Evolutionary conservation across 2,329 filamentous ascomycete species (phyloP).

Genomic region (Pleochaeta shiraiana): DNA sequence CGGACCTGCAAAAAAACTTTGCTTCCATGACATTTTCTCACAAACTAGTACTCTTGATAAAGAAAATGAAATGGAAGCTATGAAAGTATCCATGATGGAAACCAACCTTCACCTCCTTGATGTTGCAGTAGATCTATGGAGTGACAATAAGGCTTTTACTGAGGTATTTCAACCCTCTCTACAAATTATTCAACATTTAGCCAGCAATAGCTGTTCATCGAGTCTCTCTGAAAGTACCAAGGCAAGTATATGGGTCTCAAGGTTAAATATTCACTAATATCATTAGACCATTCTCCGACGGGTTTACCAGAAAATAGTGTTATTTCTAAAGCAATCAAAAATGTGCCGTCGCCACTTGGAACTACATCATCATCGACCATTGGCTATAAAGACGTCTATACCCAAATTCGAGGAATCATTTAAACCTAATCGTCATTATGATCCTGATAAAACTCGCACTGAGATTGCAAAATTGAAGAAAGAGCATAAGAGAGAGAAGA

Average conservation of each 20-base stretch:
- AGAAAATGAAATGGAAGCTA: conserved; percentile 12
- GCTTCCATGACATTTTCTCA: conserved; percentile 33
- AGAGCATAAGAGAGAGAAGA: conserved; percentile 87
- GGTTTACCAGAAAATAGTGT: conserved; percentile 23
- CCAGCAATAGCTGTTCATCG: conserved; percentile 26
- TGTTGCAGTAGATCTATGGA: conserved; percentile 51
- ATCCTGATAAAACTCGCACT: conserved; percentile 75
- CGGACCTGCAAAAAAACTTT: conserved; percentile 21
- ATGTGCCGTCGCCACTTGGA: conserved; percentile 56
- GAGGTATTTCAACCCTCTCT: conserved; percentile 54
- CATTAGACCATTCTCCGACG: conserved; percentile 12
- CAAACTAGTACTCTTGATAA: conserved; percentile 7
- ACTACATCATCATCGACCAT: conserved; percentile 71
- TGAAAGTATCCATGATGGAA: conserved; percentile 37
- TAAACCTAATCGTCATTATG: conserved; percentile 93
- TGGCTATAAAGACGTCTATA: conserved; percentile 69
- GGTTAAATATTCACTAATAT: conserved; percentile 8
- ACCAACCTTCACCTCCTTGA: conserved; percentile 44
- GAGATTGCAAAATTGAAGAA: conserved; percentile 66
- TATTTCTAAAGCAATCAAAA: conserved; percentile 36
- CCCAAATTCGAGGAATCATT: conserved; percentile 95
- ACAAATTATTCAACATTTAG: conserved; percentile 37
- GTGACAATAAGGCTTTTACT: conserved; percentile 46
- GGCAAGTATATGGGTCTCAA: conserved; percentile 8
- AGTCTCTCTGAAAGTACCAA: conserved; percentile 24